These are phyloP conservation scores for Sporothrix humicola DNA, from an alignment of 2,329 filamentous ascomycete species.

Conservation along the genomic window DNA sequence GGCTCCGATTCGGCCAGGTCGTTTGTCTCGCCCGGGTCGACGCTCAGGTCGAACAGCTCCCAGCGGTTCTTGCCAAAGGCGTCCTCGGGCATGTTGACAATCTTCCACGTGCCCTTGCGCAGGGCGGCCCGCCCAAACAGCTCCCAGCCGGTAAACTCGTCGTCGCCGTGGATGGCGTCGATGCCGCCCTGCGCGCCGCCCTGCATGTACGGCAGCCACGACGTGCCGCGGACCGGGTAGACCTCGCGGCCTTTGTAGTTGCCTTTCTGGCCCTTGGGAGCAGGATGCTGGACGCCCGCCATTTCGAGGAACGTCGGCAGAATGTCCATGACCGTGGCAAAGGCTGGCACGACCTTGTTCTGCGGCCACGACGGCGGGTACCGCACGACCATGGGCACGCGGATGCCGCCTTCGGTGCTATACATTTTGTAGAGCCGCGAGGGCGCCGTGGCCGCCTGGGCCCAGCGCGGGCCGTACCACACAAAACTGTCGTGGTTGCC, in stretches of 20 bases:
- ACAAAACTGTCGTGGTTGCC: constrained; percentile 60
- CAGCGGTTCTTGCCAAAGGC: constrained; percentile 55
- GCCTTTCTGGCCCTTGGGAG: constrained; percentile 37
- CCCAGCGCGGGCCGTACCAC: constrained; percentile 64
- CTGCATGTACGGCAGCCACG: constrained; percentile 38
- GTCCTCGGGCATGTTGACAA: constrained; percentile 54
- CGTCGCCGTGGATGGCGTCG: constrained; percentile 46
- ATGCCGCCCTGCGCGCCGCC: not conserved
- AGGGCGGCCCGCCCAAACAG: constrained; percentile 46
- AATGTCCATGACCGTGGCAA: constrained; percentile 60
- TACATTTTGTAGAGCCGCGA: constrained; percentile 45
- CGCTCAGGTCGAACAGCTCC: constrained; percentile 55
- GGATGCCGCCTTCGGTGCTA: constrained; percentile 56
- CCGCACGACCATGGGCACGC: constrained; percentile 57
- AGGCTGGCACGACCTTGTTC: constrained; percentile 50
- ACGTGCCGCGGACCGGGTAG: constrained; percentile 44
- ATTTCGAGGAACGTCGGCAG: constrained; percentile 56
- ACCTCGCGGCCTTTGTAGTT: constrained; percentile 50
- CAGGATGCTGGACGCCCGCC: constrained; percentile 56
- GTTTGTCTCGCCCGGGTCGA: constrained; percentile 53
- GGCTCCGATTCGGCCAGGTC: constrained; percentile 47
- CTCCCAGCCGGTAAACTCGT: constrained; percentile 49
- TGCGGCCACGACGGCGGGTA: constrained; percentile 40
- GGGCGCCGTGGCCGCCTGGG: constrained; percentile 45
- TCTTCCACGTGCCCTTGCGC: constrained; percentile 48